Evolutionary conservation across 2,329 filamentous ascomycete species (phyloP).

Genomic region (Ploettnerulaceae sp.): DNA sequence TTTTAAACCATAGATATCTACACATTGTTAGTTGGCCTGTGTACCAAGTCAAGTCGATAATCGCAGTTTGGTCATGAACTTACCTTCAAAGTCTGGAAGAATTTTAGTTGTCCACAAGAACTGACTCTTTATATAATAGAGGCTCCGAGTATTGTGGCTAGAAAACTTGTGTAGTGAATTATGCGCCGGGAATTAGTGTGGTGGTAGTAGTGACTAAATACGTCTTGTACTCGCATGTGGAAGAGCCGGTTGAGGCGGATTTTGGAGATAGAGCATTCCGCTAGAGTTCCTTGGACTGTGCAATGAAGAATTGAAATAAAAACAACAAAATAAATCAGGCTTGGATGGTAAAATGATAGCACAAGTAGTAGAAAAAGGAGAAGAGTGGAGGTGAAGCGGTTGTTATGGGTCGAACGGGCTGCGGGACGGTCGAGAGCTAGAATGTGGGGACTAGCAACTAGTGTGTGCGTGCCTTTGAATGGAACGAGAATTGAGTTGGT

Average conservation of each 20-base stretch:
- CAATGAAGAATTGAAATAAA: conserved; percentile 17
- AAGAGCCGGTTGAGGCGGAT: conserved; percentile 17
- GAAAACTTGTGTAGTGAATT: not conserved
- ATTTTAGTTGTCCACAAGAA: conserved; percentile 26
- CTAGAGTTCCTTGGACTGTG: conserved; percentile 26
- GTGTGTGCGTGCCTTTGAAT: conserved; percentile 19
- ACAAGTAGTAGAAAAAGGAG: conserved; percentile 16
- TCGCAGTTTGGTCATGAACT: conserved; percentile 10
- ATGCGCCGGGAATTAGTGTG: conserved; percentile 18
- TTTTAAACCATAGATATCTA: conserved; percentile 19
- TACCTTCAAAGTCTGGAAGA: conserved; percentile 17
- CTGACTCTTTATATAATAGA: conserved; percentile 22
- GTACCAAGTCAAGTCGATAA: not conserved
- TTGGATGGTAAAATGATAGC: conserved; percentile 11
- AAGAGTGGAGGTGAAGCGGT: conserved; percentile 9
- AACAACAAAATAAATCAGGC: conserved; percentile 19
- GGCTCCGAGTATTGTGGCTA: conserved; percentile 11
- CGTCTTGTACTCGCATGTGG: conserved; percentile 23
- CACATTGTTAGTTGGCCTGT: conserved; percentile 18
- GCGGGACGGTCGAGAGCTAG: conserved; percentile 18
- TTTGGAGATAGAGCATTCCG: conserved; percentile 23
- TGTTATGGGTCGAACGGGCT: conserved; percentile 20
- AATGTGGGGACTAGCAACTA: conserved; percentile 26
- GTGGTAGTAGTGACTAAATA: conserved; percentile 24
- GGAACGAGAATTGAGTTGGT: conserved; percentile 22